A percentile compares a stretch with the other conserved stretches of the same genome.
phyloP scores from a whole-genome alignment of 202 grass and related monocot genomes.

The Panicum hallii region DNA sequence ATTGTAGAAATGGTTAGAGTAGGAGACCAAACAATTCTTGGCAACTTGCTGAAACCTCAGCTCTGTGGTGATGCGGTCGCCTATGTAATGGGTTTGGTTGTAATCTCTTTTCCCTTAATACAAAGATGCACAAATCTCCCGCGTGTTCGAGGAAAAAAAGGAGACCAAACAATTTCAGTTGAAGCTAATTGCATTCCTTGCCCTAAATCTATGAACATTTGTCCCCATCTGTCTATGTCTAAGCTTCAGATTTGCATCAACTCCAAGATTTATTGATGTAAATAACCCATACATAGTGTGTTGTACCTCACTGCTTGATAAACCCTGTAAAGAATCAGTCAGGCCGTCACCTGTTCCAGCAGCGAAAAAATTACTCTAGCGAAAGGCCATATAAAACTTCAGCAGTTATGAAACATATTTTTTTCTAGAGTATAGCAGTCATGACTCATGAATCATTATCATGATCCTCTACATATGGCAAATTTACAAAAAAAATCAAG shows the following conservation, averaged over 20 bases:
- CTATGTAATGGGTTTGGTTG: too few species aligned
- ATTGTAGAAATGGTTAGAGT: neutral
- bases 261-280: constrained; percentile 7
- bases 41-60: too few species aligned
- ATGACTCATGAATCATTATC: neutral
- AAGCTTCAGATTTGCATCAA: neutral
- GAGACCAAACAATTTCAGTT: constrained; percentile 9
- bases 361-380: constrained; percentile 31
- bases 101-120: too few species aligned
- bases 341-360: constrained; percentile 76
- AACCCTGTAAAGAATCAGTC: constrained; percentile 83
- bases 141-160: neutral
- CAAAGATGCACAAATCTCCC: too few species aligned
- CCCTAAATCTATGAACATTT: constrained; percentile 25
- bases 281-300: constrained; percentile 21
- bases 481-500: neutral
- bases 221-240: neutral
- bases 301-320: constrained; percentile 92
- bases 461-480: neutral
- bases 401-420: neutral
- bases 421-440: neutral
- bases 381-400: constrained; percentile 22
- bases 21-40: constrained; percentile 13
- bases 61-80: too few species aligned
- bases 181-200: neutral